Evolutionary conservation across 495 filamentous ascomycete species (phyloP).

Genomic region (Hypoxylon subgilvum): DNA sequence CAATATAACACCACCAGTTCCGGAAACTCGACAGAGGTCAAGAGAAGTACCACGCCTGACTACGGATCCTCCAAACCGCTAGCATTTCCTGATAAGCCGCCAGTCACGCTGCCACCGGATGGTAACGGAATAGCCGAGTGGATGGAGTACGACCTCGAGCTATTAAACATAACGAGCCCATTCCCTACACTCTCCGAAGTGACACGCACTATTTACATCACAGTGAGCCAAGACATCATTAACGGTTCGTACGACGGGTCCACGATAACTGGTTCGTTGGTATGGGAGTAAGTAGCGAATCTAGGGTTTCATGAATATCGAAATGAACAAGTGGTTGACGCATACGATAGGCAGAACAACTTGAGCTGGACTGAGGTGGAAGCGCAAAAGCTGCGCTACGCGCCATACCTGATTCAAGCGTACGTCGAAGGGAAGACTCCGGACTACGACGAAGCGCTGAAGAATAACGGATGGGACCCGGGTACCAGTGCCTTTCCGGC

Average conservation of each 20-base stretch:
- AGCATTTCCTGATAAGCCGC: slow-evolving; percentile 34
- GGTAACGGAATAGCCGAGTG: slow-evolving; percentile 44
- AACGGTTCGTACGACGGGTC: slow-evolving; percentile 42
- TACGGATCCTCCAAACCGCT: slow-evolving; percentile 4
- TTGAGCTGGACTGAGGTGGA: slow-evolving; percentile 58
- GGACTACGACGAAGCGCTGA: slow-evolving; percentile 49
- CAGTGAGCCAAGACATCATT: slow-evolving; percentile 51
- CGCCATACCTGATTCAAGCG: slow-evolving; percentile 62
- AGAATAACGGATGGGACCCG: slow-evolving; percentile 61
- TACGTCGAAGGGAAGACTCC: slow-evolving; percentile 56
- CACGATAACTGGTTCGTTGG: slow-evolving; percentile 29
- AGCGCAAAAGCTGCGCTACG: slow-evolving; percentile 31
- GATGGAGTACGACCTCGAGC: slow-evolving; percentile 62
- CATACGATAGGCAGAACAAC: slow-evolving; percentile 50
- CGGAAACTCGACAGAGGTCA: slow-evolving; percentile 2
- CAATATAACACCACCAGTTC: slow-evolving; percentile 47
- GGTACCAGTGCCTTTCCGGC: slow-evolving; percentile 57
- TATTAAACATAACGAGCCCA: slow-evolving; percentile 39
- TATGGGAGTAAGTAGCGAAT: slow-evolving; percentile 38
- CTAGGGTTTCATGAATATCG: background rate
- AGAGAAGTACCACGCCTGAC: background rate
- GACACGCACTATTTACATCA: slow-evolving; percentile 58
- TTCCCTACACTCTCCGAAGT: slow-evolving; percentile 61
- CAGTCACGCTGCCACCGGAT: slow-evolving; percentile 50
- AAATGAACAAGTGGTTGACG: slow-evolving; percentile 7